These are phyloP conservation scores for Gracilaria vermiculophylla DNA, from an alignment of 23 red algal genomes.

Conservation along the genomic window DNA sequence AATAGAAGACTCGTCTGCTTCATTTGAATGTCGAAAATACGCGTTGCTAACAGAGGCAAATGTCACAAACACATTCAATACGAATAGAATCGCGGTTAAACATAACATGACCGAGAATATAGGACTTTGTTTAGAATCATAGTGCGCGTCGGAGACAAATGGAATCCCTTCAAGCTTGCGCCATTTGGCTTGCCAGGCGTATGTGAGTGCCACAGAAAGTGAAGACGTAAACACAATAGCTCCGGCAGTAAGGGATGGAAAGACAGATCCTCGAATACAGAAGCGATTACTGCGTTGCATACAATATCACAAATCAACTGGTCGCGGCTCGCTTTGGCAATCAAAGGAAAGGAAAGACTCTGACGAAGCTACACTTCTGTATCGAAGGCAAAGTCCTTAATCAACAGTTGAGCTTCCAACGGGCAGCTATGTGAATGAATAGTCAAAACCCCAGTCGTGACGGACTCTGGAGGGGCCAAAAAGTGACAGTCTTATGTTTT, in stretches of 20 bases:
- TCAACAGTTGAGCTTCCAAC: too few species aligned
- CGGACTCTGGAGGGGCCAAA: too few species aligned
- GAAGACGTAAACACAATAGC: neutral
- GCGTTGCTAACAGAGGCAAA: neutral
- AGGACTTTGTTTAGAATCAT: constrained; percentile 44
- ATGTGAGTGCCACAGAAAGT: constrained; percentile 26
- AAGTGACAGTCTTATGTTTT: too few species aligned
- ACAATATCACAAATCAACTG: neutral
- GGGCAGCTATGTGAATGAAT: too few species aligned
- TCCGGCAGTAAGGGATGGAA: neutral
- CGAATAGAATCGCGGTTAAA: neutral
- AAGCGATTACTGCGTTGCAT: neutral
- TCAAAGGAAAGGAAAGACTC: too few species aligned
- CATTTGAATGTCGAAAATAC: neutral
- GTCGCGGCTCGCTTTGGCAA: too few species aligned
- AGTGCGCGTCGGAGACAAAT: constrained; percentile 59
- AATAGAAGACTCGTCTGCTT: neutral
- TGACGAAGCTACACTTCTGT: too few species aligned
- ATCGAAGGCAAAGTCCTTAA: too few species aligned
- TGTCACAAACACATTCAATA: constrained; percentile 4
- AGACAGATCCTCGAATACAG: neutral
- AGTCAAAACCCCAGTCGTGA: too few species aligned
- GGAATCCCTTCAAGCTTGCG: constrained; percentile 22
- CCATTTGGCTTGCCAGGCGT: constrained; percentile 40
- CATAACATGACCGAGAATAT: constrained; percentile 44